Evolutionary conservation across 2,329 filamentous ascomycete species (phyloP).

Genomic region (Pseudogymnoascus sp.): DNA sequence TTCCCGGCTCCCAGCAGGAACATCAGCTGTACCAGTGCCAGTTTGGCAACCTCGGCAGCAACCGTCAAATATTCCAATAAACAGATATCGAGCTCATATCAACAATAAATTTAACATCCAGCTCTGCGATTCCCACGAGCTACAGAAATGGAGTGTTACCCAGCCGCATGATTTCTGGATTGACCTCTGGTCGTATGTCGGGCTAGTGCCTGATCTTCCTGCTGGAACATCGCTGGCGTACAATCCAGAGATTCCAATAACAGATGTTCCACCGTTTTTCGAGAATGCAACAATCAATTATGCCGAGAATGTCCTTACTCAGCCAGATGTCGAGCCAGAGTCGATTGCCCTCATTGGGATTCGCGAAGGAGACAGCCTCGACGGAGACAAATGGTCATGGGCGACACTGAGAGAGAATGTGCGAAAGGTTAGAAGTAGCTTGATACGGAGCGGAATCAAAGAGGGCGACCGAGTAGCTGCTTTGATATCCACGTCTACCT

Average conservation of each 20-base stretch:
- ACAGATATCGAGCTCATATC: constrained; percentile 11
- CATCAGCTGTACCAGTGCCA: neutral
- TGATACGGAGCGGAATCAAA: constrained; percentile 6
- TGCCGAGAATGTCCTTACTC: constrained; percentile 10
- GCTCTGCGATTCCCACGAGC: constrained; percentile 8
- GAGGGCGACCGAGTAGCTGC: neutral
- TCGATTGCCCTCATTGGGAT: constrained; percentile 8
- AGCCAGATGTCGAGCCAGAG: constrained; percentile 4
- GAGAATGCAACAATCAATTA: constrained; percentile 10
- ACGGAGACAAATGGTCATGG: constrained; percentile 11
- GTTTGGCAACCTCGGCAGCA: constrained; percentile 7
- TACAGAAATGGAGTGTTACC: constrained; percentile 9
- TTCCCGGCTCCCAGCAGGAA: neutral
- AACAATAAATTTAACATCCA: constrained; percentile 7
- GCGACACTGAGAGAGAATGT: constrained; percentile 8
- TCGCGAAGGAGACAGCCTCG: constrained; percentile 5
- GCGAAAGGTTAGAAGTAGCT: neutral
- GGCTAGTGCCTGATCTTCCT: constrained; percentile 8
- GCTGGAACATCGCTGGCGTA: constrained; percentile 4
- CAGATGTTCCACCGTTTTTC: constrained; percentile 9
- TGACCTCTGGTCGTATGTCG: constrained; percentile 10
- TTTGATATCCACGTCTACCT: neutral
- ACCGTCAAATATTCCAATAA: constrained; percentile 10
- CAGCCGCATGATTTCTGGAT: constrained; percentile 11
- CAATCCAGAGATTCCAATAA: constrained; percentile 9